These are phyloP conservation scores for Trichoderma virens DNA, from an alignment of 495 filamentous ascomycete genomes.

Conservation along the genomic window DNA sequence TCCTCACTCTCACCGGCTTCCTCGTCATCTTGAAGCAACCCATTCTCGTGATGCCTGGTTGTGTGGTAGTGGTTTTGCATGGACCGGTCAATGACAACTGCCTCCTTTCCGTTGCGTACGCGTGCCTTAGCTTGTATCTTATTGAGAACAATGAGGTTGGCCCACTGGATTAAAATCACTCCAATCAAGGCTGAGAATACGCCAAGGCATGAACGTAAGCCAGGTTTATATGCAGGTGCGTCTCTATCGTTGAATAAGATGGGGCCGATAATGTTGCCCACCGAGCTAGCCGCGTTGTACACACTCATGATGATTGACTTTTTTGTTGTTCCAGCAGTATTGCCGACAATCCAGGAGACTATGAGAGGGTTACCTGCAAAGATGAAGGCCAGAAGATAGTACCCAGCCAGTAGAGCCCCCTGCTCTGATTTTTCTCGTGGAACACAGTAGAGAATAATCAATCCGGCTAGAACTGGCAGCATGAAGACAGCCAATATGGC, in stretches of 20 bases:
- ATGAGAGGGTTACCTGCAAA: slow-evolving; percentile 45
- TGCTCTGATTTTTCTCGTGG: slow-evolving; percentile 32
- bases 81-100: slow-evolving; percentile 45
- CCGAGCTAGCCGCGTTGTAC: slow-evolving; percentile 51
- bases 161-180: slow-evolving; percentile 43
- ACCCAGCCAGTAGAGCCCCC: slow-evolving; percentile 44
- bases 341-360: slow-evolving; percentile 42
- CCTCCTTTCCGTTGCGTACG: slow-evolving; percentile 50
- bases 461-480: slow-evolving; percentile 48
- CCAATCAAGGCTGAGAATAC: slow-evolving; percentile 49
- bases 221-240: slow-evolving; percentile 51
- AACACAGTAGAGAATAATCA: slow-evolving; percentile 48
- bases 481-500: slow-evolving; percentile 39
- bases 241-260: slow-evolving; percentile 55
- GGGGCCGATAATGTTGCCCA: slow-evolving; percentile 63
- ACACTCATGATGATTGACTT: slow-evolving; percentile 51
- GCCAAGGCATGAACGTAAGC: slow-evolving; percentile 45
- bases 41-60: neutral
- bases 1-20: neutral
- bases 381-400: slow-evolving; percentile 56
- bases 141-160: slow-evolving; percentile 46
- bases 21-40: neutral
- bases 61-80: slow-evolving; percentile 37
- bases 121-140: slow-evolving; percentile 42
- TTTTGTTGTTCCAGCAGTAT: slow-evolving; percentile 70